These are phyloP conservation scores for Durusdinium trenchii DNA, from an alignment of 73 alveolate species.

Conservation along the genomic window DNA sequence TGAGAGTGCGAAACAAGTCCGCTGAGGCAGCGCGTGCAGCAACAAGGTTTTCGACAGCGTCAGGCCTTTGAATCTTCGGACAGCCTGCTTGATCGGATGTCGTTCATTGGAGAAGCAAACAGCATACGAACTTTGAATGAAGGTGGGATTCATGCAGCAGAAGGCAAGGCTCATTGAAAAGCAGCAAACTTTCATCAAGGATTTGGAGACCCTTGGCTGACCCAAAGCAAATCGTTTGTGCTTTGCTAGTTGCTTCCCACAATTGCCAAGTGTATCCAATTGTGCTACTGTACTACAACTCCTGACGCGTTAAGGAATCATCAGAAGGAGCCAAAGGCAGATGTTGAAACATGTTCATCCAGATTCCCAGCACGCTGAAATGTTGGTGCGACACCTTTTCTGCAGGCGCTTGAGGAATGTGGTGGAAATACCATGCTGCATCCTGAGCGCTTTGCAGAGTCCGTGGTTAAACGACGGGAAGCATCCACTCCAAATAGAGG, in stretches of 20 bases:
- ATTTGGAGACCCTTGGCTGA: background rate
- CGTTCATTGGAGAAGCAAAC: background rate
- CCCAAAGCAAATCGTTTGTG: background rate
- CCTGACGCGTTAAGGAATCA: background rate
- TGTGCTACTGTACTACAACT: background rate
- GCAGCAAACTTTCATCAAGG: background rate
- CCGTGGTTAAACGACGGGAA: no score
- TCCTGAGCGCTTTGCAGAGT: no score
- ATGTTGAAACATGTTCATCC: no score
- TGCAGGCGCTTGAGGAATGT: no score
- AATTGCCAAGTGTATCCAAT: background rate
- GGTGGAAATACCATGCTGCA: no score
- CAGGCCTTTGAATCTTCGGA: slow-evolving; percentile 4
- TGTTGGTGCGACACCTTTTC: no score
- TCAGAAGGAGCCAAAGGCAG: slow-evolving; percentile 21
- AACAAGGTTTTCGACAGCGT: background rate
- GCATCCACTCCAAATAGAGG: no score
- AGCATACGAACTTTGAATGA: background rate
- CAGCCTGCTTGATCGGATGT: background rate
- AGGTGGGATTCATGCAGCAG: slow-evolving; percentile 28
- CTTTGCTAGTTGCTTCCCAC: background rate
- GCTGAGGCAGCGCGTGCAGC: slow-evolving; percentile 17
- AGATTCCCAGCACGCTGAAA: no score
- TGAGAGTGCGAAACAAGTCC: background rate
- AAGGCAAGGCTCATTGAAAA: slow-evolving; percentile 15